Conservation (phyloP, 2,329 filamentous ascomycete species). For the Metarhizium brunneum region DNA sequence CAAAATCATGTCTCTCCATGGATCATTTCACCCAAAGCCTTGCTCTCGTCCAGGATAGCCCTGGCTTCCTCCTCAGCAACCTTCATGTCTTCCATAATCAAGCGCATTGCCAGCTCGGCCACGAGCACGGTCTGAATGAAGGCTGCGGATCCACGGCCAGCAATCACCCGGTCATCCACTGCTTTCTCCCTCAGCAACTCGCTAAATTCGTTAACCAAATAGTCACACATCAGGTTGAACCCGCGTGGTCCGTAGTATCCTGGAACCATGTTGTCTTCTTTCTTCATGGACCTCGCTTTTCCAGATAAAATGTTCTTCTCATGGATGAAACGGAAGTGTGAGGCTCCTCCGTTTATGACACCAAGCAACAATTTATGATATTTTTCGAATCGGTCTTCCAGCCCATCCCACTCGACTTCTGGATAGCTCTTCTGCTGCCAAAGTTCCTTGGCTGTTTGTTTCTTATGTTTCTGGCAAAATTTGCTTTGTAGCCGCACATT, state of each 20-base stretch:
- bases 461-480: slow-evolving; percentile 58
- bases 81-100: slow-evolving; percentile 49
- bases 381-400: slow-evolving; percentile 48
- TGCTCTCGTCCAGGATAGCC: slow-evolving; percentile 56
- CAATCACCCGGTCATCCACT: slow-evolving; percentile 54
- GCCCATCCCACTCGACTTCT: slow-evolving; percentile 54
- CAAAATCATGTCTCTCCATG: slow-evolving; percentile 43
- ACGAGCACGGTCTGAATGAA: slow-evolving; percentile 71
- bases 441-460: slow-evolving; percentile 37
- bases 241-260: slow-evolving; percentile 81
- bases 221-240: slow-evolving; percentile 61
- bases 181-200: slow-evolving; percentile 51
- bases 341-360: slow-evolving; percentile 51
- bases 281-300: slow-evolving; percentile 49
- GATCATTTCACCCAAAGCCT: slow-evolving; percentile 55
- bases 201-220: slow-evolving; percentile 52
- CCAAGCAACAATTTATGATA: slow-evolving; percentile 47
- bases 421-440: slow-evolving; percentile 55
- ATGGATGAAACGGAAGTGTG: slow-evolving; percentile 52
- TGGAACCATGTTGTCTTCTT: slow-evolving; percentile 52
- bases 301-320: slow-evolving; percentile 46
- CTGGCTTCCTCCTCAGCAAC: slow-evolving; percentile 34
- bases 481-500: slow-evolving; percentile 47
- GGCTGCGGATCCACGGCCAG: slow-evolving; percentile 54
- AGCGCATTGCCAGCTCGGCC: slow-evolving; percentile 52